Evolutionary conservation across 2,329 filamentous ascomycete genomes (phyloP), one percentile per base, ranked within the genome.

Genomic region (Arthrobotrys iridis): DNA sequence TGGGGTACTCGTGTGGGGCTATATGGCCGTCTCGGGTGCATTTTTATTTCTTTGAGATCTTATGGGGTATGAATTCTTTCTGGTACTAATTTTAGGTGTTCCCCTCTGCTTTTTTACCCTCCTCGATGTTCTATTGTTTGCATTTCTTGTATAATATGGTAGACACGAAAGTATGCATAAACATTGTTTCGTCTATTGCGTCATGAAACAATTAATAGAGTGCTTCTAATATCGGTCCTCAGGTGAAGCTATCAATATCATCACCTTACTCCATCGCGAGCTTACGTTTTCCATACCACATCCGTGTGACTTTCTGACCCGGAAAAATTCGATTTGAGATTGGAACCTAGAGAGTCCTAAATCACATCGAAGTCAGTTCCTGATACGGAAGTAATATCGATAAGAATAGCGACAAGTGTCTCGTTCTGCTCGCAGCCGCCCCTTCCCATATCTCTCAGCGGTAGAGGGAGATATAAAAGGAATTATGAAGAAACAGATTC

Each of bases 71-170:
- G 55, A 15, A 33, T 57, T 48, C 33, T 28, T 50, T 71, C 48
- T 45, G 15, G n/a, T 24, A 13, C 11, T 37, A 37, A 43, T 30
- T 45, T 2, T 24, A 35, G 46, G 62, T 55, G 28, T 67, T 67
- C 3, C 20, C 13, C 11, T 26, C 8, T 5, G 30, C 35, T 6
- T 10, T 13, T 45, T 57, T 11, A n/a, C n/a, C n/a, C 10, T 6
- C 11, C 20, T 20, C 35, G 20, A 33, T 46, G 20, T 13, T 26
- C 10, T 45, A n/a, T 41, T 62, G 62, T 62, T 74, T 62, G 48
- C 62, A 28, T 43, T 60, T 67, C 50, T 59, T 74, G 70, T 74
- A 74, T 57, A 35, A 67, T 74, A 74, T 35, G 52, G 58, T 73
- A 59, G 41, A 65, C 26, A 30, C 30, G 41, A 45, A 13, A 40